A percentile compares a stretch with the other conserved stretches of the same genome.
phyloP scores from a whole-genome alignment of 768 basidiomycete genomes.

The Hirschioporus abietinus region DNA sequence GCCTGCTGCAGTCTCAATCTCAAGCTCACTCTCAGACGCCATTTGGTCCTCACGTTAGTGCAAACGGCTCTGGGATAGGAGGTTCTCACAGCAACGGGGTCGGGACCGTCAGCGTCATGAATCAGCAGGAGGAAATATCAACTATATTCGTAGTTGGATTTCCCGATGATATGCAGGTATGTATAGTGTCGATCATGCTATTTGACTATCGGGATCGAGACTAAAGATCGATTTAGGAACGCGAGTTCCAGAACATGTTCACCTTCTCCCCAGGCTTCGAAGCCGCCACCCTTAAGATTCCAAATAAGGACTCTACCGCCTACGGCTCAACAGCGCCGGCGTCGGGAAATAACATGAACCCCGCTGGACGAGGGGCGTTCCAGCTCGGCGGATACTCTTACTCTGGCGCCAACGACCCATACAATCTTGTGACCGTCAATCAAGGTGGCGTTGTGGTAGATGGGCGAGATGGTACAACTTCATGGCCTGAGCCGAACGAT shows the following conservation, averaged over 20 bases:
- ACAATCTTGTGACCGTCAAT: conserved; percentile 78
- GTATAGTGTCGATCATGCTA: conserved; percentile 20
- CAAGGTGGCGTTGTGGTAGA: conserved; percentile 83
- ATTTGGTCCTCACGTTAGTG: conserved; percentile 62
- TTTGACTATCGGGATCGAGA: conserved; percentile 15
- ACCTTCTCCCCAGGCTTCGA: conserved; percentile 95
- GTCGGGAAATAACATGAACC: not conserved
- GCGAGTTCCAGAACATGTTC: conserved; percentile 99
- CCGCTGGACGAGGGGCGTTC: not conserved
- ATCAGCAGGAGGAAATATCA: conserved; percentile 79
- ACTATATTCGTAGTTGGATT: conserved; percentile 99
- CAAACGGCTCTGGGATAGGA: conserved; percentile 26
- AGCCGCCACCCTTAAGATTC: conserved; percentile 96
- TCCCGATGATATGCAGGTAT: conserved; percentile 96
- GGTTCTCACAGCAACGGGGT: conserved; percentile 15
- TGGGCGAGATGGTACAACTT: conserved; percentile 64
- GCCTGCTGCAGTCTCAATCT: conserved; percentile 18
- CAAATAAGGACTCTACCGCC: conserved; percentile 83
- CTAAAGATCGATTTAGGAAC: conserved; percentile 56
- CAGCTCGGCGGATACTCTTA: conserved; percentile 12
- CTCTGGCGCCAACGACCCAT: conserved; percentile 69
- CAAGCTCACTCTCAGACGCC: conserved; percentile 60
- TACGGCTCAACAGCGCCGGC: conserved; percentile 44
- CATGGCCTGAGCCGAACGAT: conserved; percentile 52
- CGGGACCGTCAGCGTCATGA: conserved; percentile 14